These are phyloP conservation scores for Trichoderma koningii DNA, from an alignment of 2,329 filamentous ascomycete genomes.

Conservation along the genomic window DNA sequence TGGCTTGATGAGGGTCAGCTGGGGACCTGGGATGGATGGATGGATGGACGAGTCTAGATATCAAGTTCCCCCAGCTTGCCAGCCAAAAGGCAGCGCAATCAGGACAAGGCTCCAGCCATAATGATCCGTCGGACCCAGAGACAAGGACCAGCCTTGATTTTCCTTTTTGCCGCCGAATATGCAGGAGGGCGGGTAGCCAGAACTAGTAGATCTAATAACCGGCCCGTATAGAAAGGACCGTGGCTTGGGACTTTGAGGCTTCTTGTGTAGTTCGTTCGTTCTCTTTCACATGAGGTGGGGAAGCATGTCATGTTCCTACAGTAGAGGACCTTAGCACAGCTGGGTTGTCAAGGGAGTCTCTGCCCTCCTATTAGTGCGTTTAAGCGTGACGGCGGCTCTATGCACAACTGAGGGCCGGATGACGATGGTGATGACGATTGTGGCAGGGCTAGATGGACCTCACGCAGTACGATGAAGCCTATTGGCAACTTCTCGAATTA, in stretches of 20 bases:
- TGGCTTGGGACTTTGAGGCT: neutral
- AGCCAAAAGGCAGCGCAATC: neutral
- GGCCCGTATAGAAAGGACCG: slow-evolving; percentile 3
- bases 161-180: slow-evolving; percentile 24
- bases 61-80: neutral
- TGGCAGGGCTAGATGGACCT: neutral
- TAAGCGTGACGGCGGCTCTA: neutral
- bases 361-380: slow-evolving; percentile 21
- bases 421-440: neutral
- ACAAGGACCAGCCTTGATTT: neutral
- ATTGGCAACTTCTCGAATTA: neutral
- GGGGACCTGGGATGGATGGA: neutral
- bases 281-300: slow-evolving; percentile 1
- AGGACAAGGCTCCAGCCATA: neutral
- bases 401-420: neutral
- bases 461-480: neutral
- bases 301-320: neutral
- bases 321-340: neutral
- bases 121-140: slow-evolving; percentile 21
- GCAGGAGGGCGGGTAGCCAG: slow-evolving; percentile 21
- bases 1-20: slow-evolving; percentile 11
- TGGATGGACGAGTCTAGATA: slow-evolving; percentile 19
- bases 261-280: neutral
- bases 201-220: slow-evolving; percentile 22
- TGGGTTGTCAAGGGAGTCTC: neutral